Evolutionary conservation across 1,139 yeast species (phyloP), one percentile per base, ranked within the genome.

Genomic region (Pichia sp.): DNA sequence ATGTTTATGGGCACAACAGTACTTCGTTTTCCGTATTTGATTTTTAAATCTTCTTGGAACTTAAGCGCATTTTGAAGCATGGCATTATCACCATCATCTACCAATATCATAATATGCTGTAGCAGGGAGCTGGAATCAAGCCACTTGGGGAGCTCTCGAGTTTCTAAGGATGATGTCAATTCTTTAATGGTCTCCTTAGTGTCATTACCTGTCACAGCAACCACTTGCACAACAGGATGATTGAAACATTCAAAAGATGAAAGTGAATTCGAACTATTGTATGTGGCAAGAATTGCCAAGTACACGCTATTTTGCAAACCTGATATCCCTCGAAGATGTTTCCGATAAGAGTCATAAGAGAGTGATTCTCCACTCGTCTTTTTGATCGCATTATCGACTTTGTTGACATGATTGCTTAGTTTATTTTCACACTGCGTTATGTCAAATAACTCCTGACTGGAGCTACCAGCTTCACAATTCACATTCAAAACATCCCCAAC

Each of bases 231-330:
- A 1, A 87, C 73, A 0, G 98, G 97, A 55, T 91, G 97, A 48
- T 85, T 81, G 55, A 88, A 81, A 3, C 91, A 79, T 55, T 91
- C 97, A 55, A 85, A 87, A 1, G 94, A 81, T 3, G 86, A 77
- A 6, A 84, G 64, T 18, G 70, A 34, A 3, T 69, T 69, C 11
- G 82, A 68, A 0, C 88, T 68, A 18, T 83, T 64, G 20, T 84
- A 56, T 44, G 77, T 71, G 31, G 79, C 68, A 45, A 83, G 69
- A 47, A 78, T 68, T 32, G 72, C 70, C 42, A 73, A 60, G 50
- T 79, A 84, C n/a, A 81, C 56, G 5, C 74, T 64, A 29, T 62
- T 64, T 35, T 64, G 63, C 29, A 67, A 29, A 10, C 21, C 33
- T 12, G 30, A 28, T 6, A 40, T 35, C 4, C 10, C 14, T 1